A percentile compares a stretch with the other conserved stretches of the same genome.
These are phyloP conservation scores for Populus ilicifolia DNA, from an alignment of 345 rosid species.

Conservation along the genomic window DNA sequence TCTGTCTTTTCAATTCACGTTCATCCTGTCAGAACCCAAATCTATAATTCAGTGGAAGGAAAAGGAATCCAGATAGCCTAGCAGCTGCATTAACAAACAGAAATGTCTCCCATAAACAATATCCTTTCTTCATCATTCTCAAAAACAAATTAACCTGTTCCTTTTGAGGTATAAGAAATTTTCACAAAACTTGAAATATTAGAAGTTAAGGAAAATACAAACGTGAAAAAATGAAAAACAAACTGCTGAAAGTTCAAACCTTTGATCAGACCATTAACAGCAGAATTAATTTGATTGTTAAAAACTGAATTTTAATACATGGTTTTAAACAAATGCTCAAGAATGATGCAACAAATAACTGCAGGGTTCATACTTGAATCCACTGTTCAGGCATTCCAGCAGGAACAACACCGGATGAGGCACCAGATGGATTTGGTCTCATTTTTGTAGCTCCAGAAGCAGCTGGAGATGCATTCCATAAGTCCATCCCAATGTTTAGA, in stretches of 20 bases:
- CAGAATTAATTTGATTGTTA: neutral
- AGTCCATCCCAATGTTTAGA: constrained; percentile 88
- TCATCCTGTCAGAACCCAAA: constrained; percentile 58
- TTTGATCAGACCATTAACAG: neutral
- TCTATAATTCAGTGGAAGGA: constrained; percentile 1
- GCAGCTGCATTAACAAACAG: neutral
- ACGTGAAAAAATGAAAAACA: neutral
- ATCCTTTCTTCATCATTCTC: neutral
- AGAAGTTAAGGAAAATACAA: neutral
- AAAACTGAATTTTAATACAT: neutral
- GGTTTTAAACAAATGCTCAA: too few species aligned
- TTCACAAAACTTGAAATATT: neutral
- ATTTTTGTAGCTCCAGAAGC: constrained; percentile 58
- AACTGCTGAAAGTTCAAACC: neutral
- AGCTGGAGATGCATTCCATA: constrained; percentile 65
- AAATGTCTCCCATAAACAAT: neutral
- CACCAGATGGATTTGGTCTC: constrained; percentile 42
- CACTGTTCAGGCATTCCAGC: constrained; percentile 55
- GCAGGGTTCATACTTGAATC: constrained; percentile 48
- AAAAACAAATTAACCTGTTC: neutral
- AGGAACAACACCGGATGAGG: constrained; percentile 35
- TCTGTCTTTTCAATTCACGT: constrained; percentile 86
- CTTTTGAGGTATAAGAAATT: neutral
- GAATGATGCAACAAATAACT: neutral
- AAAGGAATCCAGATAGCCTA: constrained; percentile 1